These are phyloP conservation scores for Furcasterigmium sp. DNA, from an alignment of 2,329 filamentous ascomycete genomes.

Conservation along the genomic window DNA sequence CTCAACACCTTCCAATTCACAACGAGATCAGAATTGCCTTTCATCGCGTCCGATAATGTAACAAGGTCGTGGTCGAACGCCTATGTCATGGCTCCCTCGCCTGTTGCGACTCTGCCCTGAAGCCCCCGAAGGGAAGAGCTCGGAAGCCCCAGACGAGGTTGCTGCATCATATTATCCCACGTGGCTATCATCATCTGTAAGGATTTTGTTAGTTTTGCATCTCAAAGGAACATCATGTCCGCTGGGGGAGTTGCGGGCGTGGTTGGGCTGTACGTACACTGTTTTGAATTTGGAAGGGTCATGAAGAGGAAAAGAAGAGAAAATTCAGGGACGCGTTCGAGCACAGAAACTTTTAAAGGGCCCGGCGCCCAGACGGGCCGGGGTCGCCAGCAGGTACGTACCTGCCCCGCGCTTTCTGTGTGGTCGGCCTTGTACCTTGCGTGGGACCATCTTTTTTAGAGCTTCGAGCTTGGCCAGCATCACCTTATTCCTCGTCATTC, in stretches of 20 bases:
- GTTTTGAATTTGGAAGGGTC: constrained; percentile 99
- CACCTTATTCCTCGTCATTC: too few species aligned
- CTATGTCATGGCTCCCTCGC: constrained; percentile 79
- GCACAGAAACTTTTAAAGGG: neutral
- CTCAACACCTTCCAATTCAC: constrained; percentile 21
- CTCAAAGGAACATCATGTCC: neutral
- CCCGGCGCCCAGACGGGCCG: too few species aligned
- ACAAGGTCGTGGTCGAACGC: constrained; percentile 99
- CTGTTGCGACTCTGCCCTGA: constrained; percentile 73
- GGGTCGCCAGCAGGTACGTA: neutral
- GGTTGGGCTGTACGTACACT: constrained; percentile 59
- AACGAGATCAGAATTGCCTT: constrained; percentile 85
- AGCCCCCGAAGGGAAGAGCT: constrained; percentile 88
- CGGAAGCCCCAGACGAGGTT: constrained; percentile 60
- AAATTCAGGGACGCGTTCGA: constrained; percentile 16
- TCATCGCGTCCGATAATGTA: constrained; percentile 92
- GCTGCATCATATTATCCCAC: constrained; percentile 86
- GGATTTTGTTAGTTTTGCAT: constrained; percentile 25
- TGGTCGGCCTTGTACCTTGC: neutral
- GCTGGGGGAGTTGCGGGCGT: constrained; percentile 5
- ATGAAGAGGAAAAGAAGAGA: constrained; percentile 56
- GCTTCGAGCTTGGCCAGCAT: neutral
- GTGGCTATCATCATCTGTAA: constrained; percentile 98
- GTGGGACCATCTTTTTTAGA: neutral
- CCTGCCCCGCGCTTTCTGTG: neutral